phyloP scores from a whole-genome alignment of 331 rosid species.

The Acacia concinna region DNA sequence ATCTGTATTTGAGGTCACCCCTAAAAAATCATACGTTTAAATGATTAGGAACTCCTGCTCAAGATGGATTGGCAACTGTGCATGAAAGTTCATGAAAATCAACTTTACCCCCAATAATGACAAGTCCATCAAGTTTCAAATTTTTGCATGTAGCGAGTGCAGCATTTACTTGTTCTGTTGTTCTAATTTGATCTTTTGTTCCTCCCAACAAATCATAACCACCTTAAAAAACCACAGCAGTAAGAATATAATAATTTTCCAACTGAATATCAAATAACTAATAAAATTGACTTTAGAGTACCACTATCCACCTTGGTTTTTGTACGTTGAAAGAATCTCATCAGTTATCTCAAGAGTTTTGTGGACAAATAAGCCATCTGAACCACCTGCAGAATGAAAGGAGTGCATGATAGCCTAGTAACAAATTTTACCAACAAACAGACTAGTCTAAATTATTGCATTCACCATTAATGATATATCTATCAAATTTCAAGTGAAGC shows the following conservation, averaged over 20 bases:
- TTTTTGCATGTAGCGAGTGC: slow-evolving; percentile 76
- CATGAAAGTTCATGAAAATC: slow-evolving; percentile 12
- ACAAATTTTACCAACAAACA: slow-evolving; percentile 12
- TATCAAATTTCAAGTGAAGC: not conserved
- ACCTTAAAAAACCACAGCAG: slow-evolving; percentile 53
- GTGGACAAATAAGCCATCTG: slow-evolving; percentile 95
- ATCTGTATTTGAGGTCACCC: slow-evolving; percentile 96
- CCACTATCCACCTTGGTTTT: slow-evolving; percentile 77
- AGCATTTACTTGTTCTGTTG: slow-evolving; percentile 90
- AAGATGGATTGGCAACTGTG: not conserved
- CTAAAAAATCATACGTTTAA: slow-evolving; percentile 42
- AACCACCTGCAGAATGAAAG: slow-evolving; percentile 70
- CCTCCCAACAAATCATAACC: slow-evolving; percentile 99
- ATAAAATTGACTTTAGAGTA: slow-evolving; percentile 5
- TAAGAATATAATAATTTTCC: not conserved
- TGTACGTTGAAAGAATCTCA: slow-evolving; percentile 71
- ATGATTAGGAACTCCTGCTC: slow-evolving; percentile 21
- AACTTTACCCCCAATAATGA: slow-evolving; percentile 87
- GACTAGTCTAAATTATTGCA: not conserved
- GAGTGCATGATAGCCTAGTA: slow-evolving; percentile 17
- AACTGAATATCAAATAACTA: not conserved
- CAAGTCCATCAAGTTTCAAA: slow-evolving; percentile 91
- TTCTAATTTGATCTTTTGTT: slow-evolving; percentile 93
- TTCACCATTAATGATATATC: not conserved
- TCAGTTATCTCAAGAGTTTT: slow-evolving; percentile 89